Evolutionary conservation across 2,329 filamentous ascomycete genomes (phyloP), one percentile per base, ranked within the genome.

Genomic region (Tricladium varicosporioides): DNA sequence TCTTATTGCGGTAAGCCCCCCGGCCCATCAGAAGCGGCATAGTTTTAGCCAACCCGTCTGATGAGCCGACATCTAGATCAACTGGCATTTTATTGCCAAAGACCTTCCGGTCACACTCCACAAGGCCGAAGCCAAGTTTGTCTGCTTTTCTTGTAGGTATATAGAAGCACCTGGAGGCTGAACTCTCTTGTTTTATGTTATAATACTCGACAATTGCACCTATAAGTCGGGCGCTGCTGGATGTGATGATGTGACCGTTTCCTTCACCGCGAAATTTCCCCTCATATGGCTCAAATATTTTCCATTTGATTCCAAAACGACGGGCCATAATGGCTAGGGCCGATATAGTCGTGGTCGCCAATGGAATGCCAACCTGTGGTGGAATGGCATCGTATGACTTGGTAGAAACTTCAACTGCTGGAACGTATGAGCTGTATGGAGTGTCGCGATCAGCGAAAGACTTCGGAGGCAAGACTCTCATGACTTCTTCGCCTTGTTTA

Each of bases 381-480:
- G 66, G 63, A 55, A 67, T 63, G 45, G 69, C 67, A 47, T 69
- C 68, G 67, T 67, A 70, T 5, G 60, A 67, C 15, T 63, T 60
- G 8, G 59, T 46, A 15, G 60, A 27, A 31, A 65, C 53, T 16
- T 60, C 53, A 9, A 68, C 53, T 1, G 53, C 45, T 8, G 62
- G 60, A 5, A 54, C 18, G 22, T 27, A 27, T 27, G 22, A 27
- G 22, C 22, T 27, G 22, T 27, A 27, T 5, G 43, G 43, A 16
- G 44, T 48, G 19, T 60, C 49, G 13, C 27, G 55, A 43, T 46
- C 22, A n/a, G 5, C 40, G 22, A 27, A 27, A 7, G 4, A 27
- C 15, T 40, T 53, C 32, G 48, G 52, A 27, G 44, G 51, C 33
- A 47, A 59, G 51, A 40, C 44, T 11, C 36, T 48, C 33, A 51